phyloP scores from a whole-genome alignment of 228 moss, liverwort and hornwort genomes.

The Sphagnum magellanicum region DNA sequence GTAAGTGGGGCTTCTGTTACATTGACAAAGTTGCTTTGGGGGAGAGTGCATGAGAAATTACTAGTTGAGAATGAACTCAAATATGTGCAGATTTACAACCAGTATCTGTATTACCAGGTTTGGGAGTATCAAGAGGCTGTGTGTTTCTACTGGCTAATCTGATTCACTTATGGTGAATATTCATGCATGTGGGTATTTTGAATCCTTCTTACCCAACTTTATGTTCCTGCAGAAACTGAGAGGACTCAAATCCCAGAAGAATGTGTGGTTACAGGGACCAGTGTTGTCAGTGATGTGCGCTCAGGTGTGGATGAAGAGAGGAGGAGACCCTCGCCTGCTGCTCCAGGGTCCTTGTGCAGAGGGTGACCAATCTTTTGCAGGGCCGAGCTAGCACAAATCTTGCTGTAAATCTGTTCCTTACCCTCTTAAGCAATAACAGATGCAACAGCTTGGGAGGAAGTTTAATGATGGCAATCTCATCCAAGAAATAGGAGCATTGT shows the following conservation, averaged over 20 bases:
- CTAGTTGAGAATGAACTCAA: no score
- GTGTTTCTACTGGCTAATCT: no score
- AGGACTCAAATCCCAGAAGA: slow-evolving; percentile 23
- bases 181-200: no score
- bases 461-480: no score
- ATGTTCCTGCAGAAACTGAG: slow-evolving; percentile 24
- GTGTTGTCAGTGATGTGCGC: slow-evolving; percentile 21
- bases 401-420: slow-evolving; percentile 78
- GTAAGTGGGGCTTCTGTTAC: slow-evolving; percentile 15
- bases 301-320: slow-evolving; percentile 25
- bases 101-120: no score
- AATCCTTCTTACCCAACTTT: no score
- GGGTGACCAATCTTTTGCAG: slow-evolving; percentile 66
- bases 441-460: slow-evolving; percentile 47
- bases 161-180: no score
- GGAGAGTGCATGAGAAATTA: no score
- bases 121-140: no score
- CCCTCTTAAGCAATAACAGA: slow-evolving; percentile 41
- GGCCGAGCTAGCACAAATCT: slow-evolving; percentile 73
- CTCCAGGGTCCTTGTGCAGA: slow-evolving; percentile 68
- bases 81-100: no score
- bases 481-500: no score
- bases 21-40: no score
- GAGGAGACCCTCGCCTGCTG: slow-evolving; percentile 72
- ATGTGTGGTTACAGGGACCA: slow-evolving; percentile 16